Evolutionary conservation across 2,329 filamentous ascomycete genomes (phyloP), one percentile per base, ranked within the genome.

Genomic region (Shiraia sp.): DNA sequence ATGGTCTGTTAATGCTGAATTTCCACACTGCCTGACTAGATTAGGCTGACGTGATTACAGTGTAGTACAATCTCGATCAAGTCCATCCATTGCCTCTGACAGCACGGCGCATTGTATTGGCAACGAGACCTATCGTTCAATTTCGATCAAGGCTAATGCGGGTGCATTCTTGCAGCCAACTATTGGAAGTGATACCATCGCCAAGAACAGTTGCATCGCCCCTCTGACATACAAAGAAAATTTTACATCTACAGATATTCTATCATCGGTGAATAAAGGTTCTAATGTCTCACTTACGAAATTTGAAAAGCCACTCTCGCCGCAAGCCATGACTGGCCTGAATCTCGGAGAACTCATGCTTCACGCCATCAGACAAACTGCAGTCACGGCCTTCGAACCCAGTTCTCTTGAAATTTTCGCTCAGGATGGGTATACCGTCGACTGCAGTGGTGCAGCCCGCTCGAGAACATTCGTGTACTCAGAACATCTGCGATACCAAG

Each of bases 391-490:
- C 8, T 47, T 53, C 14, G 26, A 47, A 13, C 26, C 49, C 22
- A 43, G 35, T 4, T 53, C 47, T 3, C 22, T 50, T 8, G 47
- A 50, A 7, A 50, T 53, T n/a, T 38, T 47, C 31, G 40, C 49
- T 10, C 40, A 47, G 22, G 49, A 53, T 10, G 43, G 40, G 2
- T 53, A 50, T 13, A 47, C 36, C 16, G 42, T 53, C 10, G 47
- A 53, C n/a, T 35, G 47, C 5, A 42, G 40, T 22, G 49, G 46
- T 14, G 31, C 37, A n/a, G 10, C 43, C 9, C 38, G 43, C 3
- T 16, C 46, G 12, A 51, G 40, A n/a, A 49, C 45, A 2, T 49
- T 45, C 25, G 45, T 49, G 7, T 49, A 45, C 19, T 36, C 45
- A 8, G 29, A 42, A n/a, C 45, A 26, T 8, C n/a, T 42, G 12